phyloP scores from a whole-genome alignment of 2,329 filamentous ascomycete species.

The Aspergillus ruber region DNA sequence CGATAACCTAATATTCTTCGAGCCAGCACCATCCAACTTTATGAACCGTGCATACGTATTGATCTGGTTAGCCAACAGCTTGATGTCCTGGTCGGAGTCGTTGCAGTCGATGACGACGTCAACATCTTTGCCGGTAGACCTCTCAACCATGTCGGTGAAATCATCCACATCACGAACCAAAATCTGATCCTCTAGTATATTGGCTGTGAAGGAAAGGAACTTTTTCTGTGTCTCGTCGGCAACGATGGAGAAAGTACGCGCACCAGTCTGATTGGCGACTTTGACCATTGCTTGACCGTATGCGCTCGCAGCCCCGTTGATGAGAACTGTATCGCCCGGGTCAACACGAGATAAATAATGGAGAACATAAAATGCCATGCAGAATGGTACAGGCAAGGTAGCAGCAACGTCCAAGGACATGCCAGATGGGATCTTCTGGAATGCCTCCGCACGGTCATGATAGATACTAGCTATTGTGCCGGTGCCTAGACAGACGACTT shows the following conservation, averaged over 20 bases:
- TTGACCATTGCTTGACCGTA: constrained; percentile 18
- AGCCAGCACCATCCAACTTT: constrained; percentile 17
- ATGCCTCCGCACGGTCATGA: constrained; percentile 9
- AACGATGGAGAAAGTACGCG: constrained; percentile 12
- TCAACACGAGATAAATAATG: constrained; percentile 11
- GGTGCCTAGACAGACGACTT: constrained; percentile 15
- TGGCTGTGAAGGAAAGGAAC: constrained; percentile 2
- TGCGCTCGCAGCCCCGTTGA: constrained; percentile 20
- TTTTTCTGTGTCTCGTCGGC: constrained; percentile 4
- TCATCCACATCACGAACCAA: constrained; percentile 5
- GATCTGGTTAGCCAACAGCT: constrained; percentile 5
- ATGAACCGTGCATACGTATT: constrained; percentile 25
- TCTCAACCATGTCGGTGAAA: neutral
- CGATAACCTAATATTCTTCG: neutral
- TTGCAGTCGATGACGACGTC: constrained; percentile 12
- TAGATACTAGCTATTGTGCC: constrained; percentile 14
- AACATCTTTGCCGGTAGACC: constrained; percentile 4
- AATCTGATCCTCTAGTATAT: constrained; percentile 8
- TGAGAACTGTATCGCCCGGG: constrained; percentile 20
- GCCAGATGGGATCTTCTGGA: constrained; percentile 14
- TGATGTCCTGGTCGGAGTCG: neutral
- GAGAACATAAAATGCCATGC: constrained; percentile 15
- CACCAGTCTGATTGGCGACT: constrained; percentile 6
- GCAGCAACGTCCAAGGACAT: constrained; percentile 19
- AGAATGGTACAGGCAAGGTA: constrained; percentile 15